Percentiles rank a stretch among this genome's conserved stretches.
phyloP scores from a whole-genome alignment of 2,329 filamentous ascomycete genomes.

The Zymoseptoria tritici region DNA sequence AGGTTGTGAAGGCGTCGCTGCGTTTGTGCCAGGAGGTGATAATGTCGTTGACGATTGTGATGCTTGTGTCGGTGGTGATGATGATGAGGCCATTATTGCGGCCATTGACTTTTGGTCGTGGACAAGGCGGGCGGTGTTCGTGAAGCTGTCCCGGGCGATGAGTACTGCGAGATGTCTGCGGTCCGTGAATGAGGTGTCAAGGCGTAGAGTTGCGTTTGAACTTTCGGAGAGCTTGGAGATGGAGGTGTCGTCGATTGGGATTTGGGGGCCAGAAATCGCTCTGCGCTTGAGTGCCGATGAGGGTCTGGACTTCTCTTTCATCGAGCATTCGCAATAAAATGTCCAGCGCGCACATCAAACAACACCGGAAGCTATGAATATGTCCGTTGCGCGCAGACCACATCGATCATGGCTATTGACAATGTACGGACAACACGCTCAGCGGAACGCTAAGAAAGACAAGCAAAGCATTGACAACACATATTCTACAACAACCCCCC shows the following conservation, averaged over 20 bases:
- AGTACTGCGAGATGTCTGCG: background rate
- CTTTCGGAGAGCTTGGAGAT: background rate
- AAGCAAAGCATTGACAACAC: background rate
- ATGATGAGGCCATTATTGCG: constrained; percentile 13
- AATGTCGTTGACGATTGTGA: background rate
- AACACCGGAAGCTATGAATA: too few species aligned
- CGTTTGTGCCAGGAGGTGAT: constrained; percentile 3
- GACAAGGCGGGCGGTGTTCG: background rate
- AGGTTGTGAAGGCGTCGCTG: constrained; percentile 2
- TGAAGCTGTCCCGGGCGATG: background rate
- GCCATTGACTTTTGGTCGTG: constrained; percentile 8
- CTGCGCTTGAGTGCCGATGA: background rate
- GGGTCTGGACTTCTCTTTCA: background rate
- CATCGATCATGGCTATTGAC: too few species aligned
- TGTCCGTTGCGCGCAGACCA: too few species aligned
- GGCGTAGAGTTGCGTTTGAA: background rate
- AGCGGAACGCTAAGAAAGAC: background rate
- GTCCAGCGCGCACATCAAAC: too few species aligned
- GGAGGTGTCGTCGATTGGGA: background rate
- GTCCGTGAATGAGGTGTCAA: background rate
- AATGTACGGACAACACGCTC: background rate
- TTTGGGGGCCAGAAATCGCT: background rate
- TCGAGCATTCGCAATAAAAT: background rate
- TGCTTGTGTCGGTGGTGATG: background rate
- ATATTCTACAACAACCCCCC: background rate